These are phyloP conservation scores for Boletus speciosus DNA, from an alignment of 768 basidiomycete species.

Conservation along the genomic window DNA sequence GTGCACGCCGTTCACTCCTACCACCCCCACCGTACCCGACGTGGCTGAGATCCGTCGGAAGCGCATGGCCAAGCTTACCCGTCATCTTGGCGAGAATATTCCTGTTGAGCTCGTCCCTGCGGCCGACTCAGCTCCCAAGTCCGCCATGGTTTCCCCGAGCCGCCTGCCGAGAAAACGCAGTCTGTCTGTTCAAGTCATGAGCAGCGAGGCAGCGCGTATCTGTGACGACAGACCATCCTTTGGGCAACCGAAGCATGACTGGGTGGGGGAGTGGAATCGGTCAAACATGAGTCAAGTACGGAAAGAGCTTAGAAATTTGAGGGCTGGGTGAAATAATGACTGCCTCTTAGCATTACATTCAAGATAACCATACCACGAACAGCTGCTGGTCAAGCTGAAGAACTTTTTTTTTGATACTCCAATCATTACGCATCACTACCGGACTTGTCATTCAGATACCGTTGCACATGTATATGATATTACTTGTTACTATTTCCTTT, in stretches of 20 bases:
- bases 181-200: constrained; percentile 14
- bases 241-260: constrained; percentile 13
- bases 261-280: constrained; percentile 43
- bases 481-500: neutral
- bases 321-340: constrained; percentile 6
- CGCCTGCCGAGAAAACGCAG: constrained; percentile 6
- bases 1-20: constrained; percentile 9
- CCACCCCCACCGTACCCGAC: constrained; percentile 23
- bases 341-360: neutral
- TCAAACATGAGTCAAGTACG: constrained; percentile 38
- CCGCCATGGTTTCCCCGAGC: neutral
- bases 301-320: constrained; percentile 33
- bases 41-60: constrained; percentile 38
- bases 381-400: constrained; percentile 19
- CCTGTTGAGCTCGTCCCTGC: constrained; percentile 52
- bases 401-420: neutral
- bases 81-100: constrained; percentile 57
- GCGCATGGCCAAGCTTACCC: constrained; percentile 55
- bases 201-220: neutral
- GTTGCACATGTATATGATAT: constrained; percentile 1
- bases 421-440: constrained; percentile 12
- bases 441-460: neutral
- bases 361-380: neutral
- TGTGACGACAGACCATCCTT: neutral
- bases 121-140: constrained; percentile 3